These are phyloP conservation scores for Mycena maculata DNA, from an alignment of 768 basidiomycete species.

Conservation along the genomic window DNA sequence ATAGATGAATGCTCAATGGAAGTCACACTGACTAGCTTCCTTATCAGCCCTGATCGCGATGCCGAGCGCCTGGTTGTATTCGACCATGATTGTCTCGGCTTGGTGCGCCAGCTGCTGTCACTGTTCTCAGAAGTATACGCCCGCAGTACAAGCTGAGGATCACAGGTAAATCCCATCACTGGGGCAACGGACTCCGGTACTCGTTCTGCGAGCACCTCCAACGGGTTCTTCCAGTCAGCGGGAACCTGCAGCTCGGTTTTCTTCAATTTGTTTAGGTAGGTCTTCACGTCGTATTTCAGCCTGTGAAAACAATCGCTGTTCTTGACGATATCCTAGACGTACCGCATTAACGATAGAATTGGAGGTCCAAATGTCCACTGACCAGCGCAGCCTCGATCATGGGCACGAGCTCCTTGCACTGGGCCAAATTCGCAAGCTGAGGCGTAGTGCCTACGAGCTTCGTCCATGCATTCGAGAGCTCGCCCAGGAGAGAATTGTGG, in stretches of 20 bases:
- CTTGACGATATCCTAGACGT: constrained; percentile 31
- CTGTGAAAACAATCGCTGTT: constrained; percentile 6
- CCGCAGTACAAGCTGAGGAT: constrained; percentile 16
- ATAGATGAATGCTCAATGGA: neutral
- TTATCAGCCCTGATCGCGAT: constrained; percentile 27
- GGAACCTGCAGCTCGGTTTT: neutral
- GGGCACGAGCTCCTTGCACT: constrained; percentile 26
- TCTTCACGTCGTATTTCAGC: constrained; percentile 12
- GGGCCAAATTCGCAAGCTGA: constrained; percentile 20
- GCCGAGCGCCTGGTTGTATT: constrained; percentile 15
- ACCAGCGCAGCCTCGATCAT: constrained; percentile 36
- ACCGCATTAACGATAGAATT: neutral
- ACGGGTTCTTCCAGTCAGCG: constrained; percentile 18
- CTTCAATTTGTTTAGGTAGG: neutral
- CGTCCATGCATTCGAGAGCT: constrained; percentile 36
- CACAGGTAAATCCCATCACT: constrained; percentile 2
- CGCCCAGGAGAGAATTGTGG: constrained; percentile 32
- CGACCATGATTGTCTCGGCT: constrained; percentile 17
- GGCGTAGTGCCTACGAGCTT: constrained; percentile 22
- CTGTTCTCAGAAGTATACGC: neutral
- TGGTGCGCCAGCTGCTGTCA: neutral
- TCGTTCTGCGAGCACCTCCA: constrained; percentile 3
- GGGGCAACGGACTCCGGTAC: constrained; percentile 1
- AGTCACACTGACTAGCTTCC: constrained; percentile 24
- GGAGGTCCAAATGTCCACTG: neutral